A percentile compares a stretch with the other conserved stretches of the same genome.
Evolutionary conservation across 345 rosid species (phyloP).

Genomic region (Litchi chinensis): DNA sequence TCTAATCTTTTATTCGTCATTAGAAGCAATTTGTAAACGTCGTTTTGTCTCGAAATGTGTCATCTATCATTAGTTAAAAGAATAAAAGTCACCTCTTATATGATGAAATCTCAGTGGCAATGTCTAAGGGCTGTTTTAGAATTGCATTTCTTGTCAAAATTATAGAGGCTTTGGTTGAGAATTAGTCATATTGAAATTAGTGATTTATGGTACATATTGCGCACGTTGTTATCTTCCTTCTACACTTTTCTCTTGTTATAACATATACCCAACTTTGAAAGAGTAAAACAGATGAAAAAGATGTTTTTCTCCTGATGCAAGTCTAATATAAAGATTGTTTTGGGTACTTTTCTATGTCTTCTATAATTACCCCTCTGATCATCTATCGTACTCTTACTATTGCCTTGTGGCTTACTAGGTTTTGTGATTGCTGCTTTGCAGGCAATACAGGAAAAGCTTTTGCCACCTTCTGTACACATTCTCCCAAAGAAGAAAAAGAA

Average conservation of each 20-base stretch:
- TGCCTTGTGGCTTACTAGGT: background rate
- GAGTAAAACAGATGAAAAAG: background rate
- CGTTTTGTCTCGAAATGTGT: background rate
- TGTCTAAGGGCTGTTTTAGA: background rate
- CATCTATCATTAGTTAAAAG: background rate
- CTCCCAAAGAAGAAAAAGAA: slow-evolving; percentile 40
- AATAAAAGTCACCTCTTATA: background rate
- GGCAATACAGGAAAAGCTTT: slow-evolving; percentile 77
- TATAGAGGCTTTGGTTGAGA: background rate
- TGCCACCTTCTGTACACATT: slow-evolving; percentile 82
- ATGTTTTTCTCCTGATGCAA: background rate
- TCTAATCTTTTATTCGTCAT: background rate
- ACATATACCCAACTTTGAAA: background rate
- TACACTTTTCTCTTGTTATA: background rate
- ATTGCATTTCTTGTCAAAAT: background rate
- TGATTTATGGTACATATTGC: background rate
- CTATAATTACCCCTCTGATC: background rate
- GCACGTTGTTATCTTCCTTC: background rate
- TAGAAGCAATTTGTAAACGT: background rate
- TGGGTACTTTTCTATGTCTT: background rate
- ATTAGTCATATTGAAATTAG: too few relatives aligned
- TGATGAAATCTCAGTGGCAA: background rate
- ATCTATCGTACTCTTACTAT: background rate
- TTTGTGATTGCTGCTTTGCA: slow-evolving; percentile 27
- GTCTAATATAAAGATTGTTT: background rate